phyloP scores from a whole-genome alignment of 2,329 filamentous ascomycete genomes.

The Fusarium luffae region DNA sequence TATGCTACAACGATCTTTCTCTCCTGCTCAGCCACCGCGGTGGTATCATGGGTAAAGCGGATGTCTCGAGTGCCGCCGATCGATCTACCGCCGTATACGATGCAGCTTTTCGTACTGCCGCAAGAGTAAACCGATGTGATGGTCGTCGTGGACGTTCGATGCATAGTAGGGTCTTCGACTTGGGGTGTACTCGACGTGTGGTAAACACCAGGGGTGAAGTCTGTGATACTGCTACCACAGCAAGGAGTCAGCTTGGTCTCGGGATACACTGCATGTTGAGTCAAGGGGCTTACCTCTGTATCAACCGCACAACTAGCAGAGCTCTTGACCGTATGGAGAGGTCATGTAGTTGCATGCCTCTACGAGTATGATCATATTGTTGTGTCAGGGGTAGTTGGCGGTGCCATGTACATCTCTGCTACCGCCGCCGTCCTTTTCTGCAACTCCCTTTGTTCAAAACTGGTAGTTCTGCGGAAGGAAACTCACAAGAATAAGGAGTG shows the following conservation, averaged over 20 bases:
- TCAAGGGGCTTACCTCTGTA: slow-evolving; percentile 50
- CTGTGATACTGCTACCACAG: neutral
- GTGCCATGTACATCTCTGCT: neutral
- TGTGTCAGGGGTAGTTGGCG: slow-evolving; percentile 40
- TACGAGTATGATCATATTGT: slow-evolving; percentile 24
- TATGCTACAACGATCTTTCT: neutral
- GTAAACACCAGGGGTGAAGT: slow-evolving; percentile 12
- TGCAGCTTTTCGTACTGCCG: neutral
- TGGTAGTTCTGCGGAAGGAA: neutral
- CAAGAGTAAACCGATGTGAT: neutral
- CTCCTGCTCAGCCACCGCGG: neutral
- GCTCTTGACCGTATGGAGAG: slow-evolving; percentile 59
- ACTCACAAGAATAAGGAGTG: fast-evolving
- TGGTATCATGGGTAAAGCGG: neutral
- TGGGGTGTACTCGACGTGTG: neutral
- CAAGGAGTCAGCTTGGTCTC: neutral
- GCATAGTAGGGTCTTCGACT: neutral
- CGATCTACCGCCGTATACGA: neutral
- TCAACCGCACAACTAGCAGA: slow-evolving; percentile 62
- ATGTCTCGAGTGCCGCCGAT: neutral
- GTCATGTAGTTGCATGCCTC: slow-evolving; percentile 44
- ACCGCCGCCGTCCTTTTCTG: neutral
- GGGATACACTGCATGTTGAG: fast-evolving
- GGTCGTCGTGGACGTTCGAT: neutral
- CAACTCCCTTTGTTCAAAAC: neutral